Percentiles rank a stretch among this genome's conserved stretches.
Conservation (phyloP, 2,329 filamentous ascomycete species). For the Colletotrichum trifolii region DNA sequence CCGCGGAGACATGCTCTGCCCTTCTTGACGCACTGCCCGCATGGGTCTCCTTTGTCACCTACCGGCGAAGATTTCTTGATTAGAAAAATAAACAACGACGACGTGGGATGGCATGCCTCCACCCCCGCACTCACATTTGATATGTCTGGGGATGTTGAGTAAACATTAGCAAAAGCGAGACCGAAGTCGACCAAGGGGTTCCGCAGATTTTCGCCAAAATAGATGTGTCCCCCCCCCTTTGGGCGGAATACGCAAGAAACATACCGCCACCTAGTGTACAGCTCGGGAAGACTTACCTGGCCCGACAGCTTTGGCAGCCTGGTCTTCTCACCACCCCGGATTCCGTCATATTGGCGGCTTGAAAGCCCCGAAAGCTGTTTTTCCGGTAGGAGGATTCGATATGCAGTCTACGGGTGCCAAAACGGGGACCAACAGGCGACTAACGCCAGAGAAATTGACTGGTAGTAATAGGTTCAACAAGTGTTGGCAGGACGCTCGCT, state of each 20-base stretch:
- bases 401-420: too few relatives aligned
- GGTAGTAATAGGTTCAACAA: neutral
- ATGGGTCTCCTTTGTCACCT: conserved; percentile 30
- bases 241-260: neutral
- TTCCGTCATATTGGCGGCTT: conserved; percentile 9
- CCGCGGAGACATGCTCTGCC: conserved; percentile 1
- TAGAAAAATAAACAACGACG: neutral
- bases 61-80: neutral
- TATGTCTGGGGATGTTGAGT: conserved; percentile 6
- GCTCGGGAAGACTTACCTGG: conserved; percentile 8
- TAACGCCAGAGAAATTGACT: too few relatives aligned
- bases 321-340: conserved; percentile 10
- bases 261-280: neutral
- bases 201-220: neutral
- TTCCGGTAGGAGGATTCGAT: neutral
- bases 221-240: neutral
- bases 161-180: neutral
- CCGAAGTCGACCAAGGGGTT: too few relatives aligned
- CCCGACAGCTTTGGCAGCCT: conserved; percentile 26
- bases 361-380: neutral
- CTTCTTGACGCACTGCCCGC: conserved; percentile 17
- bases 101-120: neutral
- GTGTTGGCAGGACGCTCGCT: conserved; percentile 1
- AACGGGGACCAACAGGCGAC: too few relatives aligned
- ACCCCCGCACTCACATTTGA: conserved; percentile 23